These are phyloP conservation scores for Exophiala spinifera DNA, from an alignment of 2,329 filamentous ascomycete species.

Conservation along the genomic window DNA sequence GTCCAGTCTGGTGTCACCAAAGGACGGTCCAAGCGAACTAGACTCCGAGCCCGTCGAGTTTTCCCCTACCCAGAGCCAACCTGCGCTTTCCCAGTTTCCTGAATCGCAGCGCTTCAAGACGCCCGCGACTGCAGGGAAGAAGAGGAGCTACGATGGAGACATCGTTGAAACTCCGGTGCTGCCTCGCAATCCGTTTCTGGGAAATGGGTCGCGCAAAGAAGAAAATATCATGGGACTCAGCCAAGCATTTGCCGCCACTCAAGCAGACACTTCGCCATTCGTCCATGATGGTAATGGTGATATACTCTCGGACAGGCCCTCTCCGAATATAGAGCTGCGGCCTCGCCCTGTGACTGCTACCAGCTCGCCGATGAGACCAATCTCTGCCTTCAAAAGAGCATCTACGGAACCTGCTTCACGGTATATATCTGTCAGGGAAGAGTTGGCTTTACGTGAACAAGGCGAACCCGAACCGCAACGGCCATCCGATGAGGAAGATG, in stretches of 20 bases:
- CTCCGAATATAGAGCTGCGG: constrained; percentile 47
- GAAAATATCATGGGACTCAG: constrained; percentile 44
- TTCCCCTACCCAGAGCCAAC: constrained; percentile 31
- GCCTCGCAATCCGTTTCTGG: constrained; percentile 43
- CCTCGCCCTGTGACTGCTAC: constrained; percentile 34
- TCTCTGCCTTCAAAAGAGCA: constrained; percentile 35
- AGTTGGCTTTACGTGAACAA: constrained; percentile 41
- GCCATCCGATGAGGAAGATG: constrained; percentile 34
- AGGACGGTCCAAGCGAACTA: constrained; percentile 1
- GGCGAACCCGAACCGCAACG: constrained; percentile 33
- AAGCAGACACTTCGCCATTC: constrained; percentile 47
- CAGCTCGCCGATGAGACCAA: constrained; percentile 38
- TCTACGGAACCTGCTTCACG: constrained; percentile 42
- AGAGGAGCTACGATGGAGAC: constrained; percentile 34
- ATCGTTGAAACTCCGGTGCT: constrained; percentile 39
- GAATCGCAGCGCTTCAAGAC: constrained; percentile 46
- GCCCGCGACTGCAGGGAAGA: constrained; percentile 41
- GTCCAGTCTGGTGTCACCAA: constrained; percentile 35
- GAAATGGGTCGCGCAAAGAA: constrained; percentile 34
- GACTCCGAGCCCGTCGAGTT: constrained; percentile 19
- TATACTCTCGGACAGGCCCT: constrained; percentile 46
- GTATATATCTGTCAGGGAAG: constrained; percentile 48
- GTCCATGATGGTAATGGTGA: constrained; percentile 37
- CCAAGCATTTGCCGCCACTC: constrained; percentile 49
- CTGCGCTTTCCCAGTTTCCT: constrained; percentile 42